A percentile compares a stretch with the other conserved stretches of the same genome.
Conservation (phyloP, 257 asterid genomes). For the Prunella vulgaris region DNA sequence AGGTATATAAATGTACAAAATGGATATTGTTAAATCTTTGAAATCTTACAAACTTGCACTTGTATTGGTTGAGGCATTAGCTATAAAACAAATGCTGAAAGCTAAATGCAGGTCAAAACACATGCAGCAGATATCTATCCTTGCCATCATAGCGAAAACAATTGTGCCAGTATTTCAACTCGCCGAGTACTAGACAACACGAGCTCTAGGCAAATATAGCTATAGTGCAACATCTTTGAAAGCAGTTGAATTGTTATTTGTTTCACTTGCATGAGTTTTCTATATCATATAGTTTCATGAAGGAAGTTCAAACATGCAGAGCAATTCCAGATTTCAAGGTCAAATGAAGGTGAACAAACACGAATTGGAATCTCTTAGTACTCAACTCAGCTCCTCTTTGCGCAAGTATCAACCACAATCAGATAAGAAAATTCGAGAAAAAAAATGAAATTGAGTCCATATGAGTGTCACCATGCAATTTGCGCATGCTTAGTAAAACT, state of each 20-base stretch:
- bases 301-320: not conserved
- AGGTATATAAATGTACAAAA: too few relatives aligned
- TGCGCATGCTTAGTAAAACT: not conserved
- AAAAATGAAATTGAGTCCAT: not conserved
- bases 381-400: not conserved
- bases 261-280: not conserved
- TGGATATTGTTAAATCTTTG: too few relatives aligned
- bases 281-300: not conserved
- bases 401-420: not conserved
- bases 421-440: not conserved
- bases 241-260: not conserved
- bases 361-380: not conserved
- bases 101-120: conserved; percentile 1
- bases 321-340: not conserved
- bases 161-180: not conserved
- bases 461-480: not conserved
- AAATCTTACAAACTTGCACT: too few relatives aligned
- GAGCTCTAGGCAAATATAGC: not conserved
- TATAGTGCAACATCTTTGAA: not conserved
- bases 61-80: too few relatives aligned
- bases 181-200: not conserved
- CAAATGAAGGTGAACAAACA: not conserved
- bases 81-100: not conserved
- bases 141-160: not conserved
- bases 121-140: not conserved